Base-by-base conservation (phyloP, 345 rosid genomes). In the Salix purpurea region DNA sequence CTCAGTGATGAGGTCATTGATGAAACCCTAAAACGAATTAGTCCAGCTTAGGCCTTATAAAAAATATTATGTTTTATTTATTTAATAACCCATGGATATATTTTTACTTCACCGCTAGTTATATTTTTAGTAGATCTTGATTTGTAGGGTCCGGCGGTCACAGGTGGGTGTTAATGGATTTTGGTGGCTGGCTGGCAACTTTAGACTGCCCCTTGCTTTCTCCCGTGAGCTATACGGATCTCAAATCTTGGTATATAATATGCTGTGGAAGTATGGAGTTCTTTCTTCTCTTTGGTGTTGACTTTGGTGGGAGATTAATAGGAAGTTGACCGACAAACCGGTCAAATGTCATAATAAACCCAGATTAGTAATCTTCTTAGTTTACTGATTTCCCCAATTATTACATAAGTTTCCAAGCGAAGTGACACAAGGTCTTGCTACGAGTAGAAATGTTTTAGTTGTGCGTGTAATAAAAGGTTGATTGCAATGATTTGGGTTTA, bases 341-440 rank as follows among this genome's bases (percentile, higher is more conserved):
- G 1, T 34, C 36, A 34, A 34, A 34, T 34, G 36, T 34, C 36
- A 34, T 30, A 0, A 30, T 30, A 30, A 30, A 30, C 32, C 32
- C 32, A 0, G 4, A 32, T 32, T 32, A 32, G 34, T 32, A 32
- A 32, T 32, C 34, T 32, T 32, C 34, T 0, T 34, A 34, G 5
- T 34, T 34, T 34, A 23, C 14, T 67, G 6, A 21, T 37, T 67
- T 37, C 12, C 7, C 21, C 26, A 19, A 8, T 2, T 50, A 18
- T 71, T 9, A 30, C 4, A 48, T 0, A 21, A 62, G 26, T 70
- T 77, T 67, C 74, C 67, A 80, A 32, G 72, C 74, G 42, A 79
- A 42, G 48, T 26, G 34, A 12, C 28, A 37, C 1, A 24, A n/a
- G 61, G 56, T 16, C 73, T 48, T 21, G 24, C 74, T 11, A 3